These are phyloP conservation scores for Psilocybe cyanescens DNA, from an alignment of 768 basidiomycete genomes.

Conservation along the genomic window DNA sequence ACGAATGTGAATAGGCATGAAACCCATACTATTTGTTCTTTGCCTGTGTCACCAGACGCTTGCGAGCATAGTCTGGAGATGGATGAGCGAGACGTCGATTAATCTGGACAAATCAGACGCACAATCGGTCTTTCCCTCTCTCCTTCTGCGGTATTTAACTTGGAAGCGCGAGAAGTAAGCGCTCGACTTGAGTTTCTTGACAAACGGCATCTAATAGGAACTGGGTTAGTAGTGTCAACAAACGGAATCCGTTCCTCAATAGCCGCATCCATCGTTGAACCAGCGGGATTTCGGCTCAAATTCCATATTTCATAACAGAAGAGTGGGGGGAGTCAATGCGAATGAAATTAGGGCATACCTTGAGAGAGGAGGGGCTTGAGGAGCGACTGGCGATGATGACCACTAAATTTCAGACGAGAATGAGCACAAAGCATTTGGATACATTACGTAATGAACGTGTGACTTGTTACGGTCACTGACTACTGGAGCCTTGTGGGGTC, in stretches of 20 bases:
- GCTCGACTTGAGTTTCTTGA: slow-evolving; percentile 95
- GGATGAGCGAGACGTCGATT: slow-evolving; percentile 11
- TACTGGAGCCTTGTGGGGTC: not conserved
- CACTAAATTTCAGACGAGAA: slow-evolving; percentile 21
- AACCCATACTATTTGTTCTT: slow-evolving; percentile 95
- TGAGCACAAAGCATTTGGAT: slow-evolving; percentile 4
- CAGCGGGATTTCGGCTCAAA: slow-evolving; percentile 5
- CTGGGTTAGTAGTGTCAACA: slow-evolving; percentile 7
- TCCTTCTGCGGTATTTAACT: slow-evolving; percentile 96
- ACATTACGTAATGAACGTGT: slow-evolving; percentile 31
- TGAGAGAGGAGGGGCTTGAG: slow-evolving; percentile 33
- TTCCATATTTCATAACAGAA: not conserved
- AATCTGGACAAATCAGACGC: slow-evolving; percentile 28
- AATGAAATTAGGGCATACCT: slow-evolving; percentile 36
- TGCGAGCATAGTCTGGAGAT: slow-evolving; percentile 91
- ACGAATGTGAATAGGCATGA: not conserved
- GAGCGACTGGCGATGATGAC: slow-evolving; percentile 32
- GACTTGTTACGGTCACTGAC: slow-evolving; percentile 1
- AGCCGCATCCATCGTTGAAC: slow-evolving; percentile 38
- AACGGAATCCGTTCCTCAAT: slow-evolving; percentile 35
- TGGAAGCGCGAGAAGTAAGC: slow-evolving; percentile 99
- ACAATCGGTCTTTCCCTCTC: slow-evolving; percentile 99
- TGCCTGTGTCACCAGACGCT: slow-evolving; percentile 95
- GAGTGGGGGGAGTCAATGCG: not conserved
- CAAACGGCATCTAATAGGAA: slow-evolving; percentile 81